Percentiles rank a stretch among this genome's conserved stretches.
phyloP scores from a whole-genome alignment of 139 green algal species.

The Monoraphidium neglectum region DNA sequence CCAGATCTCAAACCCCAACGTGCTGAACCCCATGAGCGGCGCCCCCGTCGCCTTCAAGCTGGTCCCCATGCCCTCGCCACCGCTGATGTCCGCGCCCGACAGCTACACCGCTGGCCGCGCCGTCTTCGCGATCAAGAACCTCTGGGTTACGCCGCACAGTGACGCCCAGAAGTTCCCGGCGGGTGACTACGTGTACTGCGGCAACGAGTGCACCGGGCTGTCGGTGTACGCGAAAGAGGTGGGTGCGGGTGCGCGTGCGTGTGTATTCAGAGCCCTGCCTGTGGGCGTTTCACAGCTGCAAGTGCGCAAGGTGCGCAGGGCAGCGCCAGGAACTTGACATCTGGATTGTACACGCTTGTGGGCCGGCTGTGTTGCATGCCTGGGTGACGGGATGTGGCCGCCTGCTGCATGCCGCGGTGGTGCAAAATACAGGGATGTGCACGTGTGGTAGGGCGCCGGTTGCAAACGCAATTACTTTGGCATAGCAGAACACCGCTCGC shows the following conservation, averaged over 20 bases:
- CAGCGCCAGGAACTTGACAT: too few relatives aligned
- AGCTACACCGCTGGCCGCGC: constrained; percentile 47
- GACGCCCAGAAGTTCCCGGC: constrained; percentile 63
- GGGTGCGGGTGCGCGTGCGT: too few relatives aligned
- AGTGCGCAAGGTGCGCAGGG: too few relatives aligned
- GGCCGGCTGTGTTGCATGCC: not conserved
- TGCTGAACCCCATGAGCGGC: constrained; percentile 35
- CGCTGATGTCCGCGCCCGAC: constrained; percentile 30
- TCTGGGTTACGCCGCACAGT: constrained; percentile 69
- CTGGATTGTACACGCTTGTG: constrained; percentile 34
- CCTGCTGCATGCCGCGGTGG: too few relatives aligned
- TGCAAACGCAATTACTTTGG: too few relatives aligned
- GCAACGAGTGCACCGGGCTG: constrained; percentile 35
- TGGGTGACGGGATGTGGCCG: too few relatives aligned
- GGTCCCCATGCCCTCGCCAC: constrained; percentile 6
- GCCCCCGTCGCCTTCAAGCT: constrained; percentile 27
- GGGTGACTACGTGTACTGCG: constrained; percentile 55
- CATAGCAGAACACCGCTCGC: too few relatives aligned
- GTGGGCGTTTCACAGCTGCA: too few relatives aligned
- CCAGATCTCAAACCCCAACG: constrained; percentile 56
- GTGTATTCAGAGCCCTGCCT: too few relatives aligned
- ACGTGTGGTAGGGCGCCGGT: too few relatives aligned
- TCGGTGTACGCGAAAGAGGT: constrained; percentile 38
- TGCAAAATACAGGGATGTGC: too few relatives aligned
- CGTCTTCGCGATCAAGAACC: constrained; percentile 61